phyloP scores from a whole-genome alignment of 2,329 filamentous ascomycete species.

The Alternaria tenuissima region DNA sequence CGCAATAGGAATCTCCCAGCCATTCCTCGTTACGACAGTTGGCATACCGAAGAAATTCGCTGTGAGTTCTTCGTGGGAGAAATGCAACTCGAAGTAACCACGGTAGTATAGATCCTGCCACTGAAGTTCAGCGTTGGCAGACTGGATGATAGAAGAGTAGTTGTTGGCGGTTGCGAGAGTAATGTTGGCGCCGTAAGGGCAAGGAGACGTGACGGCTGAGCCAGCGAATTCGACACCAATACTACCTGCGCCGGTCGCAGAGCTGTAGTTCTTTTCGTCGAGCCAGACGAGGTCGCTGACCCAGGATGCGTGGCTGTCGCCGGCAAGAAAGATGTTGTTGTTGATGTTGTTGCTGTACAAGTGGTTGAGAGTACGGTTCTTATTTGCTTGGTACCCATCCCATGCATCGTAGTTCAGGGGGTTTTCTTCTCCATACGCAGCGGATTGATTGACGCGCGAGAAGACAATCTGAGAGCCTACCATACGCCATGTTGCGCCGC shows the following conservation, averaged over 20 bases:
- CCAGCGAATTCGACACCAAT: conserved; percentile 66
- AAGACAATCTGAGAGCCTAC: conserved; percentile 77
- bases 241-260: conserved; percentile 49
- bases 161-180: conserved; percentile 62
- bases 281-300: conserved; percentile 57
- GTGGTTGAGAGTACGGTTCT: conserved; percentile 73
- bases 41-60: conserved; percentile 72
- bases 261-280: conserved; percentile 52
- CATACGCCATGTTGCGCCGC: conserved; percentile 75
- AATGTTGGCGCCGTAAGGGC: conserved; percentile 67
- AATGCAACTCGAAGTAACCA: conserved; percentile 73
- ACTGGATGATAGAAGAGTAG: conserved; percentile 40
- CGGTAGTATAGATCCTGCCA: conserved; percentile 79
- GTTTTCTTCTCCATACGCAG: conserved; percentile 54
- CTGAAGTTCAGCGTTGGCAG: conserved; percentile 69
- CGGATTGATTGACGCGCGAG: conserved; percentile 62
- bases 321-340: conserved; percentile 77
- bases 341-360: conserved; percentile 72
- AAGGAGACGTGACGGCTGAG: conserved; percentile 69
- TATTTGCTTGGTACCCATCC: conserved; percentile 74
- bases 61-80: conserved; percentile 62
- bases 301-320: conserved; percentile 74
- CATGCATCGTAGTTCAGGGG: conserved; percentile 66
- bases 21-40: conserved; percentile 66
- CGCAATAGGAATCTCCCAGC: conserved; percentile 71